Evolutionary conservation across 257 asterid genomes (phyloP).

Genomic region (Eustoma russellianum): DNA sequence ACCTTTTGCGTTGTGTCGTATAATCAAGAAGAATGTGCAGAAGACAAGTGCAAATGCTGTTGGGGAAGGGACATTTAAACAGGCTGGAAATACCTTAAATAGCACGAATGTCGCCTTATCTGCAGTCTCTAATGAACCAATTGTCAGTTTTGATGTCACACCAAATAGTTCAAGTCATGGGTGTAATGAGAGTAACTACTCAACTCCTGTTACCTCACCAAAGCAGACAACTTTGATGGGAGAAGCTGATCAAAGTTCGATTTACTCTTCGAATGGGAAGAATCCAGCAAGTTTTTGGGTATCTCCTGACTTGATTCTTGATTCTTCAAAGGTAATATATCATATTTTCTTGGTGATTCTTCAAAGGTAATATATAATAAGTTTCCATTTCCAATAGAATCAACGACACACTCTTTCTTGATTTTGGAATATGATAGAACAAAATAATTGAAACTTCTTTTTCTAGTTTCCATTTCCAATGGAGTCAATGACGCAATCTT

Average conservation of each 20-base stretch:
- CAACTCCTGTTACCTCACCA: conserved; percentile 30
- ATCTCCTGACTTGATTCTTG: conserved; percentile 28
- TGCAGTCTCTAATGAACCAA: conserved; percentile 10
- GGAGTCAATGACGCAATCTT: too few species aligned
- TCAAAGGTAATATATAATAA: too few species aligned
- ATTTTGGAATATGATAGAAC: too few species aligned
- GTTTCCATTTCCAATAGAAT: not conserved
- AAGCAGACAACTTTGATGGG: conserved; percentile 15
- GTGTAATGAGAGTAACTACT: conserved; percentile 20
- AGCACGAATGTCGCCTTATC: conserved; percentile 9
- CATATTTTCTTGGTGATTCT: not conserved
- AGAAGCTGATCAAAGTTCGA: conserved; percentile 15
- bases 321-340: conserved; percentile 30
- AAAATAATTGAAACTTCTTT: too few species aligned
- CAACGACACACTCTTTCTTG: too few species aligned
- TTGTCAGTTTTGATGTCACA: conserved; percentile 13
- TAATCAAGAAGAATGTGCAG: conserved; percentile 31
- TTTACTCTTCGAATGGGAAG: conserved; percentile 11
- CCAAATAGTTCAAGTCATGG: conserved; percentile 14
- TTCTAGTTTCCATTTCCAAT: too few species aligned
- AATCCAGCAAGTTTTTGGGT: conserved; percentile 19
- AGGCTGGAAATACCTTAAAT: conserved; percentile 16
- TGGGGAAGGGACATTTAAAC: conserved; percentile 11
- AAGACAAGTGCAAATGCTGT: conserved; percentile 14
- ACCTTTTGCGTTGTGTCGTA: conserved; percentile 40